phyloP scores from a whole-genome alignment of 2,329 filamentous ascomycete genomes.

The Neocatenulostroma microsporum region DNA sequence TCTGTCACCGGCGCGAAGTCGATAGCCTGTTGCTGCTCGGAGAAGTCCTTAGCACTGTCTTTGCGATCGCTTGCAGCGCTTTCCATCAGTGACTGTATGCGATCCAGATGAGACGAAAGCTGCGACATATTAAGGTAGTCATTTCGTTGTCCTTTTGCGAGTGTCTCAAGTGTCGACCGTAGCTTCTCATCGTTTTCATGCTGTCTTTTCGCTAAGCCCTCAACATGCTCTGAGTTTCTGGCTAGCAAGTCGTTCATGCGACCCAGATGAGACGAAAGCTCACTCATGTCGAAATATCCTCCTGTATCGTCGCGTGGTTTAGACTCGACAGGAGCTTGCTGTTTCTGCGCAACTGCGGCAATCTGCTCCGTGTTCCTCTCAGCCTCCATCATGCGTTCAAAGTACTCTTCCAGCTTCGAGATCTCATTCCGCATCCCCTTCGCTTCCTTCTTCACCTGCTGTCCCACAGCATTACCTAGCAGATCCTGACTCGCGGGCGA shows the following conservation, averaged over 20 bases:
- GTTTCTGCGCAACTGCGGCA: constrained; percentile 11
- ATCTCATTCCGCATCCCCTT: constrained; percentile 13
- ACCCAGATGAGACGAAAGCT: constrained; percentile 16
- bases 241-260: constrained; percentile 18
- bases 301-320: constrained; percentile 2
- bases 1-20: constrained; percentile 16
- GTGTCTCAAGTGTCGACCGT: constrained; percentile 12
- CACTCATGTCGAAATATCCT: constrained; percentile 11
- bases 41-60: constrained; percentile 10
- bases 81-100: constrained; percentile 22
- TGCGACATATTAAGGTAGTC: constrained; percentile 19
- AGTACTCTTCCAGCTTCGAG: constrained; percentile 16
- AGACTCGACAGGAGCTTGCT: not conserved
- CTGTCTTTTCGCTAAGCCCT: constrained; percentile 18
- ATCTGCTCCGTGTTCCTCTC: constrained; percentile 21
- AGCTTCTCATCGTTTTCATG: constrained; percentile 22
- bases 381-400: constrained; percentile 20
- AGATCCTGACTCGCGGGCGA: constrained; percentile 12
- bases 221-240: constrained; percentile 18
- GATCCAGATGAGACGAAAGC: constrained; percentile 21
- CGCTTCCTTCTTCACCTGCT: constrained; percentile 11
- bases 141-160: constrained; percentile 9
- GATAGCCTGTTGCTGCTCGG: constrained; percentile 3
- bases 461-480: not conserved
- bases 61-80: constrained; percentile 10